A percentile compares a stretch with the other conserved stretches of the same genome.
Conservation (phyloP, 495 filamentous ascomycete species). For the Hypoxylon lienhwacheense region DNA sequence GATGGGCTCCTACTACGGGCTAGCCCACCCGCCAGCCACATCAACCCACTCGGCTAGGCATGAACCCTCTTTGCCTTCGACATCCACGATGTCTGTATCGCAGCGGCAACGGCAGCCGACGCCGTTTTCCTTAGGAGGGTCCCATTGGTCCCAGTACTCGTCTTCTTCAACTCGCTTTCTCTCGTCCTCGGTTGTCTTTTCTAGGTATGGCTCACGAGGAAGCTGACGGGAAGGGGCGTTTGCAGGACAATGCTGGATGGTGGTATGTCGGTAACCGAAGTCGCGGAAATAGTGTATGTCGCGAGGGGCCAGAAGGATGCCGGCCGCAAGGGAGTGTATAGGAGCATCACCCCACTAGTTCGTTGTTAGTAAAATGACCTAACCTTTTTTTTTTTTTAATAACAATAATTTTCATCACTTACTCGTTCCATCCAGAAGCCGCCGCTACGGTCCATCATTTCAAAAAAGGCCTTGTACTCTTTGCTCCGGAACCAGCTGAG, state of each 20-base stretch:
- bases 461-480: constrained; percentile 96
- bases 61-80: constrained; percentile 94
- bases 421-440: constrained; percentile 99
- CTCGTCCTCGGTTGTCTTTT: constrained; percentile 81
- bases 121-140: constrained; percentile 89
- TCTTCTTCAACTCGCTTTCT: constrained; percentile 91
- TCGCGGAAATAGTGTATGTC: constrained; percentile 99
- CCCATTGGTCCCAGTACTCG: constrained; percentile 90
- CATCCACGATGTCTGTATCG: constrained; percentile 97
- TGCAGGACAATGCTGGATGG: constrained; percentile 97
- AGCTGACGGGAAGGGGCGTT: constrained; percentile 93
- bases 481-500: constrained; percentile 96
- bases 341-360: constrained; percentile 95
- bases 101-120: constrained; percentile 96
- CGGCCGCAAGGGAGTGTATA: constrained; percentile 96
- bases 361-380: constrained; percentile 11
- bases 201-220: constrained; percentile 76
- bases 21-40: constrained; percentile 92
- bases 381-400: no score
- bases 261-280: constrained; percentile 97
- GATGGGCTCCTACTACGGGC: constrained; percentile 43
- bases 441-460: constrained; percentile 98
- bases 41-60: constrained; percentile 97
- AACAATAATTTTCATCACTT: constrained; percentile 42
- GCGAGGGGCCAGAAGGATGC: constrained; percentile 73